Base-by-base conservation (phyloP, 2,329 filamentous ascomycete species). In the Paecilomyces sp. region DNA sequence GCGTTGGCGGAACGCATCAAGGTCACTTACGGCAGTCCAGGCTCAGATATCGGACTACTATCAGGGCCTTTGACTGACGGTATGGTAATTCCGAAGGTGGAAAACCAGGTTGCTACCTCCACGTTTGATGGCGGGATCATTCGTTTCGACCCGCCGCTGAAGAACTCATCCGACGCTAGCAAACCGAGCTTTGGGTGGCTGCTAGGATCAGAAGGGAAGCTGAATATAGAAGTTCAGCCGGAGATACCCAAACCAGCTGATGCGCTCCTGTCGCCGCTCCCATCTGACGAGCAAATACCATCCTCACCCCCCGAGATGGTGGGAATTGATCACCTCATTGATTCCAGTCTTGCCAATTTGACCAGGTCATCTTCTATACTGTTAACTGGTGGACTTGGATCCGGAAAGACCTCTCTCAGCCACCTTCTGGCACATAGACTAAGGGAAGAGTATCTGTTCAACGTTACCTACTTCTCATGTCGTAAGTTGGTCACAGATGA, bases 11-110 rank as follows among this genome's bases (percentile, higher is more conserved):
- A 88, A 68, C 85, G 85, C 52, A 86, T 96, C 62, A 85, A 85
- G 63, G 83, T 87, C 11, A 83, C 91, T 2, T 94, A 94, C 66
- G 84, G 85, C 22, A 82, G 80, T 31, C 71, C 79, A 31, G 82
- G 80, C 41, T 79, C 77, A 0, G 83, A 84, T 24, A 76, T 79
- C 52, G 86, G 88, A 1, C 73, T 97, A 18, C 78, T 97, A 1
- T 85, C 89, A 58, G 94, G 94, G 0, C 92, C 94, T 4, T 72
- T 99, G 56, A 97, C 92, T 0, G 91, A 99, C 73, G 92, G 93
- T 1, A 89, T 93, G 77, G 76, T 97, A 13, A 76, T 99, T 22
- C 85, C 84, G 1, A 86, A 80, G 36, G 82, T 81, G 58, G 80
- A 82, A 60, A 85, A 77, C 24, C 77, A 82, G n/a, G 81, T 69